A percentile compares a stretch with the other conserved stretches of the same genome.
phyloP scores from a whole-genome alignment of 2,329 filamentous ascomycete species.

The Polychaeton citri region DNA sequence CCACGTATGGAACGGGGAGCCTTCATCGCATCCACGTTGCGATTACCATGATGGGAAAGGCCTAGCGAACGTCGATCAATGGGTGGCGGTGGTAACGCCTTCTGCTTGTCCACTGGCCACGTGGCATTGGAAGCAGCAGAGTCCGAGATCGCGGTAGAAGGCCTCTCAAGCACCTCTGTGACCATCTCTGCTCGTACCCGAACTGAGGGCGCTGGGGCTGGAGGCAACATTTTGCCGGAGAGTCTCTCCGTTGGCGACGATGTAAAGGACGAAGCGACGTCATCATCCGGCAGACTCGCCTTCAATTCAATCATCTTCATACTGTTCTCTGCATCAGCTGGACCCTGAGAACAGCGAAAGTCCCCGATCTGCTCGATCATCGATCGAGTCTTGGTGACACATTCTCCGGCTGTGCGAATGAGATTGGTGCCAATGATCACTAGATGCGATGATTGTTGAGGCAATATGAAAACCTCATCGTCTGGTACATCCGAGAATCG shows the following conservation, averaged over 20 bases:
- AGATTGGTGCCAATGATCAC: constrained; percentile 17
- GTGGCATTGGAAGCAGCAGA: neutral
- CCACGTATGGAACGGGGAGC: too few species aligned
- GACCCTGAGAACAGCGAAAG: constrained; percentile 6
- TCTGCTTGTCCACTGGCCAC: neutral
- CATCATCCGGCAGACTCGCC: neutral
- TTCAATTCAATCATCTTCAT: constrained; percentile 5
- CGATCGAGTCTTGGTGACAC: constrained; percentile 71
- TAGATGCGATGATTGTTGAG: constrained; percentile 25
- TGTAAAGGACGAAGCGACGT: constrained; percentile 1
- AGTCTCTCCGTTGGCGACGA: constrained; percentile 3
- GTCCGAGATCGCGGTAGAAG: neutral
- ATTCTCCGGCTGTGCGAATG: constrained; percentile 76
- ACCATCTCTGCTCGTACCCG: neutral
- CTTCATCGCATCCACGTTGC: neutral
- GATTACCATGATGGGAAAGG: neutral
- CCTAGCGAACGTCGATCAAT: neutral
- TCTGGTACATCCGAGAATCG: constrained; percentile 53
- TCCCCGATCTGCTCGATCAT: constrained; percentile 64
- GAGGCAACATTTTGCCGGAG: neutral
- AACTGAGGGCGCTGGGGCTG: neutral
- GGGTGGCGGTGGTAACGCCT: neutral
- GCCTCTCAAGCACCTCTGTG: neutral
- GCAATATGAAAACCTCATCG: constrained; percentile 64
- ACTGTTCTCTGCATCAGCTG: neutral